Evolutionary conservation across 805 yeast species (phyloP).

Genomic region (Wickerhamiella shivajii): DNA sequence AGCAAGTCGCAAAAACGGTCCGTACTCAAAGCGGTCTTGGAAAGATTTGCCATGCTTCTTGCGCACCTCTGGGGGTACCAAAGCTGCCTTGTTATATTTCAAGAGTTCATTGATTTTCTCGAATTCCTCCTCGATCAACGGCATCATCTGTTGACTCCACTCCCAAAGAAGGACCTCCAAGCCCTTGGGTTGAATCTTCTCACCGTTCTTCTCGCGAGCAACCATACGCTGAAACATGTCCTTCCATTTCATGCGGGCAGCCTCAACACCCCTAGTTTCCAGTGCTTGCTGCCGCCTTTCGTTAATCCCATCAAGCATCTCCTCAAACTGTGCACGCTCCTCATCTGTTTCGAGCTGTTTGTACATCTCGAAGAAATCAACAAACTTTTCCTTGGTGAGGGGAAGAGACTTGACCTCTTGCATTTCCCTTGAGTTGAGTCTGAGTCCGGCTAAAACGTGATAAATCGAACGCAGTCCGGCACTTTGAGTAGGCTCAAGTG

Average conservation of each 20-base stretch:
- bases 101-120: conserved; percentile 36
- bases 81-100: conserved; percentile 14
- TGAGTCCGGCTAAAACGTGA: conserved; percentile 48
- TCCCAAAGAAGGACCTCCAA: conserved; percentile 65
- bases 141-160: conserved; percentile 69
- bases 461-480: conserved; percentile 67
- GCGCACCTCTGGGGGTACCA: conserved; percentile 15
- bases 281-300: conserved; percentile 59
- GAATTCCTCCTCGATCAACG: conserved; percentile 54
- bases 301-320: conserved; percentile 53
- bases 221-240: conserved; percentile 43
- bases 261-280: conserved; percentile 68
- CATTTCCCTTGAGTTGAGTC: conserved; percentile 20
- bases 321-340: conserved; percentile 39
- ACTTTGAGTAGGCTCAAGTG: conserved; percentile 53
- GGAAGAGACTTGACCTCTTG: conserved; percentile 22
- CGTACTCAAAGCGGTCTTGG: conserved; percentile 33
- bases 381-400: conserved; percentile 25
- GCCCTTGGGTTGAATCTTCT: conserved; percentile 28
- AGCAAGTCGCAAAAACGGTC: conserved; percentile 62
- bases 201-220: conserved; percentile 28
- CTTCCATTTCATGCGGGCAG: conserved; percentile 82
- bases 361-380: conserved; percentile 58
- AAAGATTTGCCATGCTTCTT: conserved; percentile 13
- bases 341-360: conserved; percentile 33